These are phyloP conservation scores for Melocanna baccifera DNA, from an alignment of 176 grass and related monocot genomes.

Conservation along the genomic window DNA sequence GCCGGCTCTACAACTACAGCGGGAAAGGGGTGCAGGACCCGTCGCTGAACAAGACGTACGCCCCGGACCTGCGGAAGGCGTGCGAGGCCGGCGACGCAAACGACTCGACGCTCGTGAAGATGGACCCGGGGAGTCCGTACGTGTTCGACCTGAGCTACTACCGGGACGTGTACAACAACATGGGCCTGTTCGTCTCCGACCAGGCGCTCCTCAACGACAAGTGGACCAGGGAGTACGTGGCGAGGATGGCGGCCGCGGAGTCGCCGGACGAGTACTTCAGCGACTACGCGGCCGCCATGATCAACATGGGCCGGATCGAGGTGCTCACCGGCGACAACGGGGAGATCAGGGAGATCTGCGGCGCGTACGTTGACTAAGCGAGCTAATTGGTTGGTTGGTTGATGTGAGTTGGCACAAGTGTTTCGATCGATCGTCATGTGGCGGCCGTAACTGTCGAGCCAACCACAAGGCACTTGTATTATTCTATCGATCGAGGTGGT, in stretches of 20 bases:
- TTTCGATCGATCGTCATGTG: not conserved
- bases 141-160: conserved; percentile 54
- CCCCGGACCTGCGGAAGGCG: conserved; percentile 15
- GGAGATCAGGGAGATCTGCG: conserved; percentile 51
- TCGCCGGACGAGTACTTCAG: conserved; percentile 45
- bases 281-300: conserved; percentile 54
- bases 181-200: conserved; percentile 46
- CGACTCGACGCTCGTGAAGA: not conserved
- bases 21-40: conserved; percentile 38
- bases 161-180: conserved; percentile 16
- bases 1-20: conserved; percentile 62
- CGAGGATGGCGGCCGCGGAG: conserved; percentile 36
- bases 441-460: conserved; percentile 9
- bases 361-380: conserved; percentile 42
- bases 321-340: conserved; percentile 50
- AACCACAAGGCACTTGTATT: conserved; percentile 3
- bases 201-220: conserved; percentile 46
- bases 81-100: conserved; percentile 25
- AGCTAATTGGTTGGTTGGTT: not conserved
- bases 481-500: conserved; percentile 1
- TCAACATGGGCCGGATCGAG: conserved; percentile 53
- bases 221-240: conserved; percentile 42
- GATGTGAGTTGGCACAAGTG: conserved; percentile 17
- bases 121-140: conserved; percentile 31
- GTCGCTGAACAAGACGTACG: conserved; percentile 49